phyloP scores from a whole-genome alignment of 2,329 filamentous ascomycete species.

The Arthrinium puccinioides region DNA sequence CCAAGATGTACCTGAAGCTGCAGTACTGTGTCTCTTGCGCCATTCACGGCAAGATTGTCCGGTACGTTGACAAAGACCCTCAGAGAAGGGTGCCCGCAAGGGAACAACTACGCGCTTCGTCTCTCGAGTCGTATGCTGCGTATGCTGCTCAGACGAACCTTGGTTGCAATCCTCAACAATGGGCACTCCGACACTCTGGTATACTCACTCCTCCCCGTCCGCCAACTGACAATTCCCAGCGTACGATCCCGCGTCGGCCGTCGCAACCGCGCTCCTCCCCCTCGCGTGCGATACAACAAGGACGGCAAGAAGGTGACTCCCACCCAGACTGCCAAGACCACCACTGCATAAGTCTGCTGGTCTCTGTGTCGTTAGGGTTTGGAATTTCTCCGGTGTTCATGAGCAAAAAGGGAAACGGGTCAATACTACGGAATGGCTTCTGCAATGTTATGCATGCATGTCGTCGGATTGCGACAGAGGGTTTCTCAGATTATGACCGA shows the following conservation, averaged over 20 bases:
- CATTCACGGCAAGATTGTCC: slow-evolving; percentile 99
- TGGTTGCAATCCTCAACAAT: slow-evolving; percentile 42
- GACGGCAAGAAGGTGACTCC: slow-evolving; percentile 99
- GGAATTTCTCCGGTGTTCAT: slow-evolving; percentile 8
- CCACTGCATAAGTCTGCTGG: slow-evolving; percentile 8
- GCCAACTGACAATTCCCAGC: slow-evolving; percentile 53
- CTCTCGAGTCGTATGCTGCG: slow-evolving; percentile 20
- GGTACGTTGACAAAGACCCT: slow-evolving; percentile 62
- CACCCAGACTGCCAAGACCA: slow-evolving; percentile 65
- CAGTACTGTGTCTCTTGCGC: slow-evolving; percentile 99
- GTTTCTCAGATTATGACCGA: slow-evolving; percentile 25
- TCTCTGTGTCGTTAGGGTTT: slow-evolving; percentile 13
- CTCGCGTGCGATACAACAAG: slow-evolving; percentile 99
- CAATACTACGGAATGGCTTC: slow-evolving; percentile 21
- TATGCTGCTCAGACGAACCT: slow-evolving; percentile 49
- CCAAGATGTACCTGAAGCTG: slow-evolving; percentile 99
- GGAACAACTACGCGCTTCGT: slow-evolving; percentile 45
- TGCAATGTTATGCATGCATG: slow-evolving; percentile 20
- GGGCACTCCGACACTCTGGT: too few species aligned
- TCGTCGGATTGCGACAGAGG: slow-evolving; percentile 22
- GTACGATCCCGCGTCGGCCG: slow-evolving; percentile 94
- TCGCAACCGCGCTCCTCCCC: slow-evolving; percentile 97
- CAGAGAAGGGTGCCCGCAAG: slow-evolving; percentile 27
- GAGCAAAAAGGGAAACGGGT: slow-evolving; percentile 13
- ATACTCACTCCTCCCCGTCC: too few species aligned